Evolutionary conservation across 805 yeast genomes (phyloP), one percentile per base, ranked within the genome.

Genomic region (Candida golubevii): DNA sequence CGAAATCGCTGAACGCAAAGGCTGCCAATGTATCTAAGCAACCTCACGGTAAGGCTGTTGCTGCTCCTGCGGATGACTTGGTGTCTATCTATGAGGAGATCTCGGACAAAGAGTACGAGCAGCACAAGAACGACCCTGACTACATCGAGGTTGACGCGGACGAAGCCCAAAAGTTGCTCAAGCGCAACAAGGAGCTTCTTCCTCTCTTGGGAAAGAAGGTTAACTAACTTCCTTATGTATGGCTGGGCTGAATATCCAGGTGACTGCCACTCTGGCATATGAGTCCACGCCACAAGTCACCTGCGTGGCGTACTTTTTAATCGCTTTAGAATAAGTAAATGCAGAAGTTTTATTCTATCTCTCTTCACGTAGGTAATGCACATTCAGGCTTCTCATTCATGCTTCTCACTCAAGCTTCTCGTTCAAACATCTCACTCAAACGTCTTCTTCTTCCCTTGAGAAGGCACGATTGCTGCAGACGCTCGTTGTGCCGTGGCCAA

Each of bases 401-500:
- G n/a, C n/a, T n/a, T n/a, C n/a, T n/a, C n/a, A n/a, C n/a, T n/a
- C n/a, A n/a, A n/a, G n/a, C n/a, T n/a, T n/a, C n/a, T n/a, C n/a
- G n/a, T n/a, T n/a, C n/a, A n/a, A n/a, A n/a, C n/a, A n/a, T n/a
- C 23, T 18, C 23, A 78, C 54, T 83, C 84, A 60, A 88, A 88
- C 6, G 78, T 83, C 34, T 77, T 73, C 62, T 89, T 91, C 67
- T 87, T 90, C 62, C 98, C 98, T n/a, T 82, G 73, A 1, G 97
- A 85, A 39, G 87, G 80, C 27, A 89, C 95, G 60, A 91, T 87
- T 6, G 95, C 90, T 14, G 88, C 88, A 57, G 87, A 83, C 8
- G 82, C 95, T 69, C 98, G 81, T 67, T 79, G 95, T 3, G 98
- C 97, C 12, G 73, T 72, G 1, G 96, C 91, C 55, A 91, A 74